Evolutionary conservation across 2,329 filamentous ascomycete genomes (phyloP).

Genomic region (Penicillium concentricum): DNA sequence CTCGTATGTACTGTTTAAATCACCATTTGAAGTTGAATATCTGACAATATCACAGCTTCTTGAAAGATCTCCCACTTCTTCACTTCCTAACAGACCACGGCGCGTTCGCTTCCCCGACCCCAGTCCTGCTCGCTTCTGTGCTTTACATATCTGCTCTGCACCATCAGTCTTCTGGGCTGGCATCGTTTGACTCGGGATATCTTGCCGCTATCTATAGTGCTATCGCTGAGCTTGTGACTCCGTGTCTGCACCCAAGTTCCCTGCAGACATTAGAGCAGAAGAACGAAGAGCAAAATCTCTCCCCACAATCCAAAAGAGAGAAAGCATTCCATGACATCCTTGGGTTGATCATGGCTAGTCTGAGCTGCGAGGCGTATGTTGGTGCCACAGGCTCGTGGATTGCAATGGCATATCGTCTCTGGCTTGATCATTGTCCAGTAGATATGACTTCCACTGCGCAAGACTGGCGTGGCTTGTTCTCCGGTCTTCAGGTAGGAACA

Average conservation of each 20-base stretch:
- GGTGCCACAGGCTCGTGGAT: slow-evolving; percentile 31
- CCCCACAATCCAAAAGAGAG: slow-evolving; percentile 5
- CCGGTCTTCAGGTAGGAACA: slow-evolving; percentile 26
- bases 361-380: slow-evolving; percentile 31
- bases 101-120: slow-evolving; percentile 26
- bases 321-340: slow-evolving; percentile 28
- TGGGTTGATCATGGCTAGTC: slow-evolving; percentile 31
- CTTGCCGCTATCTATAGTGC: slow-evolving; percentile 27
- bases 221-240: slow-evolving; percentile 25
- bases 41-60: slow-evolving; percentile 20
- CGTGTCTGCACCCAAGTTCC: not conserved
- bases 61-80: slow-evolving; percentile 28
- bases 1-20: slow-evolving; percentile 21
- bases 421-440: slow-evolving; percentile 26
- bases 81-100: slow-evolving; percentile 30
- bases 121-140: slow-evolving; percentile 28
- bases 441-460: slow-evolving; percentile 7
- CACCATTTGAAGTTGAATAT: not conserved
- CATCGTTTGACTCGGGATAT: slow-evolving; percentile 22
- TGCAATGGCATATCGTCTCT: slow-evolving; percentile 29
- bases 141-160: slow-evolving; percentile 32
- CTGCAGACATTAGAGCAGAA: not conserved
- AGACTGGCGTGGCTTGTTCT: slow-evolving; percentile 29
- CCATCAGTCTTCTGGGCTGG: slow-evolving; percentile 17
- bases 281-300: not conserved